Evolutionary conservation across 1,284 basidiomycete species (phyloP), one percentile per base, ranked within the genome.

Genomic region (Moesziomyces antarcticus): DNA sequence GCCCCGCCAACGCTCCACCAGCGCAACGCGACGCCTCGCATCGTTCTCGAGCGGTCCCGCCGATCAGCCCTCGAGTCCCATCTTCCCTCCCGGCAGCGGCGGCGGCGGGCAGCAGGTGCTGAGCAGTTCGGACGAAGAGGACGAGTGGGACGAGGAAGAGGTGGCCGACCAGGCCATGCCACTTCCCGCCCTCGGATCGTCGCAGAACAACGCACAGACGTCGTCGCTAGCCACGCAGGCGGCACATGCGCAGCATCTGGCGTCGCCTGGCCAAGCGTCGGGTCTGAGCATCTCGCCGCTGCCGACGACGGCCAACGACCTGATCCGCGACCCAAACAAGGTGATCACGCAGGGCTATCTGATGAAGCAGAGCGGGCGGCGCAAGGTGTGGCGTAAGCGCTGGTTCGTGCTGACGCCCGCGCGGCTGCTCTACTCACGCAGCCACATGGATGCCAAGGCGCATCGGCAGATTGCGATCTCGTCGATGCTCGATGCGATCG

Each of bases 311-410:
- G 59, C 42, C 2, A 56, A 47, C 50, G 72, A 72, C 22, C 65
- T 80, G 22, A 70, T 73, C 16, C 61, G 61, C 6, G 80, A 83
- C 46, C 70, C 73, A 1, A 75, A 78, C 68, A 80, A 77, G 22
- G 73, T 83, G 55, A 79, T 83, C 55, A 77, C 78, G 5, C 81
- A 91, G 30, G 94, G 94, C 2, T 99, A 99, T 84, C 87, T 99
- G 66, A 96, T 97, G 92, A 99, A 99, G 84, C 94, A 94, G 84
- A 94, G 94, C 45, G 90, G 90, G 51, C 93, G 96, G 75, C 89
- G 95, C 77, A 91, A 93, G 79, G 92, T 90, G 65, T 99, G 97
- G 97, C 88, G 94, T 62, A 99, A 99, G 86, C 87, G 86, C 13
- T 86, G 85, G 84, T 86, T 86, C 41, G 81, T 85, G 9, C 74